phyloP scores from a whole-genome alignment of 345 rosid species.

The Murraya paniculata region DNA sequence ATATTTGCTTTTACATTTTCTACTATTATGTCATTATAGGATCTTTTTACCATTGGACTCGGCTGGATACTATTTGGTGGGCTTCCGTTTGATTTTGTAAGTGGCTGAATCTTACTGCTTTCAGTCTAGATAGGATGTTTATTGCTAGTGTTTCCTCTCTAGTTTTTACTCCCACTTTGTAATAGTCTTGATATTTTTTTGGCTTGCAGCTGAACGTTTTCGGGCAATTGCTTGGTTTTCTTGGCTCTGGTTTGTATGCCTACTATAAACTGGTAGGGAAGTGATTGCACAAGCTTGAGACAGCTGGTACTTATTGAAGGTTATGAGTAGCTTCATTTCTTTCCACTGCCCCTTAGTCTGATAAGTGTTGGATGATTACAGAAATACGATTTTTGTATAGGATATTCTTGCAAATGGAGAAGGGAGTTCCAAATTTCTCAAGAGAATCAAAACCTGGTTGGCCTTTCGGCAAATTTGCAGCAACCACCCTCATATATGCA shows the following conservation, averaged over 20 bases:
- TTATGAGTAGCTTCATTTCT: background rate
- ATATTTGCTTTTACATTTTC: conserved; percentile 6
- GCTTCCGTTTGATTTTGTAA: conserved; percentile 92
- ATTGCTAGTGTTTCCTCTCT: background rate
- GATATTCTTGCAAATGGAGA: background rate
- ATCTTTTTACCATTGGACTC: conserved; percentile 80
- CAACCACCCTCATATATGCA: background rate
- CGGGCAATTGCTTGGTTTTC: conserved; percentile 86
- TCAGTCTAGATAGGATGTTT: background rate
- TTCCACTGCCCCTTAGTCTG: background rate
- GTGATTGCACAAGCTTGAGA: conserved; percentile 22
- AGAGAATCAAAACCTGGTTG: background rate
- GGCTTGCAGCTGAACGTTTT: conserved; percentile 71
- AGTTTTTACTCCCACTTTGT: conserved; percentile 3
- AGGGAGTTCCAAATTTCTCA: background rate
- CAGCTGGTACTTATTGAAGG: background rate
- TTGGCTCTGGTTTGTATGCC: conserved; percentile 92
- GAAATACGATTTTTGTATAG: background rate
- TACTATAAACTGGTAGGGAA: conserved; percentile 73
- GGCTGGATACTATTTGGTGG: conserved; percentile 96
- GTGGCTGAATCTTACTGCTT: conserved; percentile 9
- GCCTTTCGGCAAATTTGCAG: background rate
- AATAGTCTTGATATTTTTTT: conserved; percentile 1
- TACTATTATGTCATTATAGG: conserved; percentile 46
- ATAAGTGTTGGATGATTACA: background rate